Percentiles rank a stretch among this genome's conserved stretches.
Conservation (phyloP, 805 yeast genomes). For the Nakazawaea holstii region DNA sequence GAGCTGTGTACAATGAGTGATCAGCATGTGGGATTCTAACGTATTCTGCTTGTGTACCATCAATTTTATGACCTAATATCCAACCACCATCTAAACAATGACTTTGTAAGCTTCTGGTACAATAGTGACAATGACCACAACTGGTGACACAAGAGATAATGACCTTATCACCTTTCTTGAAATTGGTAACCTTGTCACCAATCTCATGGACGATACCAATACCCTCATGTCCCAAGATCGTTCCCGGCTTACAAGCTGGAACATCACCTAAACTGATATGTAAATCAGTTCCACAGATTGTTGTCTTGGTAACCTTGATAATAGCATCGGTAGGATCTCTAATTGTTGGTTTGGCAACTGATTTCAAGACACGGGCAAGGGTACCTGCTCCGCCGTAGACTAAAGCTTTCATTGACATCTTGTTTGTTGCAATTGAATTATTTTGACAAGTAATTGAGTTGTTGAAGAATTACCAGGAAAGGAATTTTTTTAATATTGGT, state of each 20-base stretch:
- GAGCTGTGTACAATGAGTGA: constrained; percentile 29
- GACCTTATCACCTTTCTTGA: constrained; percentile 53
- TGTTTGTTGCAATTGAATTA: background rate
- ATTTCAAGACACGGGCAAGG: constrained; percentile 25
- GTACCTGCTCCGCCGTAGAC: constrained; percentile 39
- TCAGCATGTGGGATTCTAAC: constrained; percentile 50
- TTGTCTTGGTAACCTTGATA: constrained; percentile 50
- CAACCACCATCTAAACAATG: constrained; percentile 56
- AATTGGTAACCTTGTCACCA: constrained; percentile 42
- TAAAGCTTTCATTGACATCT: constrained; percentile 38
- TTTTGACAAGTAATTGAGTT: background rate
- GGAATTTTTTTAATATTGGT: no score
- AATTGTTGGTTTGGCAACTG: constrained; percentile 38
- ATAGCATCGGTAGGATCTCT: constrained; percentile 47
- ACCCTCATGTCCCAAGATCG: constrained; percentile 60
- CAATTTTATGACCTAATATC: constrained; percentile 50
- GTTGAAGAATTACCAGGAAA: no score
- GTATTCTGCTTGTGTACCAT: constrained; percentile 65
- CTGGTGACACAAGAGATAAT: constrained; percentile 64
- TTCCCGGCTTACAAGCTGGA: constrained; percentile 42
- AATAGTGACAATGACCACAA: constrained; percentile 55
- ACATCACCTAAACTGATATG: constrained; percentile 60
- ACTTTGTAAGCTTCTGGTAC: constrained; percentile 49
- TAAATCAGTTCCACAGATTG: constrained; percentile 62
- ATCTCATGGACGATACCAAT: constrained; percentile 45